Evolutionary conservation across 2,329 filamentous ascomycete genomes (phyloP).

Genomic region (Cadophora sp.): DNA sequence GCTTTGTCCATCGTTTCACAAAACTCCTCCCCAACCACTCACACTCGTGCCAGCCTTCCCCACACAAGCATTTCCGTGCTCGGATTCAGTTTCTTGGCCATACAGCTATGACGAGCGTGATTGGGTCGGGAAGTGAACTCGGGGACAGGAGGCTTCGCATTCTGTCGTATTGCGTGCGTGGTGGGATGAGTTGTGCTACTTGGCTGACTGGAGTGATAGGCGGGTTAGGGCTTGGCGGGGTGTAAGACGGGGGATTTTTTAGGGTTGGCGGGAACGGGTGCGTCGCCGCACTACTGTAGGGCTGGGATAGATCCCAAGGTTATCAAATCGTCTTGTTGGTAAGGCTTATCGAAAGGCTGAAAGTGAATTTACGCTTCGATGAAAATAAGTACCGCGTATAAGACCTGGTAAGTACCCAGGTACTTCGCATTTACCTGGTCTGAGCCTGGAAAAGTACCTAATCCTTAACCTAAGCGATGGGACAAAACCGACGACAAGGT

Average conservation of each 20-base stretch:
- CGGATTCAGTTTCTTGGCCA: not conserved
- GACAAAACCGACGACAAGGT: too few species aligned
- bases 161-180: not conserved
- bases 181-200: not conserved
- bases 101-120: not conserved
- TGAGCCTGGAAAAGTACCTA: too few species aligned
- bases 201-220: not conserved
- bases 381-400: too few species aligned
- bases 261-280: not conserved
- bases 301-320: too few species aligned
- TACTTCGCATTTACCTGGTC: too few species aligned
- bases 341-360: too few species aligned
- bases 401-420: too few species aligned
- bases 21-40: not conserved
- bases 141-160: not conserved
- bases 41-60: not conserved
- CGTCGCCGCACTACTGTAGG: not conserved
- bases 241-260: conserved; percentile 8
- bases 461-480: too few species aligned
- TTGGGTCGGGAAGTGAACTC: not conserved
- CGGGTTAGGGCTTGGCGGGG: not conserved
- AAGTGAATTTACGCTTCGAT: too few species aligned
- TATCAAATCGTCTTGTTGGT: too few species aligned
- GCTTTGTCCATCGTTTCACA: not conserved
- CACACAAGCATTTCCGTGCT: not conserved